These are phyloP conservation scores for Ceratocystis huliohia DNA, from an alignment of 2,329 filamentous ascomycete genomes.

Conservation along the genomic window DNA sequence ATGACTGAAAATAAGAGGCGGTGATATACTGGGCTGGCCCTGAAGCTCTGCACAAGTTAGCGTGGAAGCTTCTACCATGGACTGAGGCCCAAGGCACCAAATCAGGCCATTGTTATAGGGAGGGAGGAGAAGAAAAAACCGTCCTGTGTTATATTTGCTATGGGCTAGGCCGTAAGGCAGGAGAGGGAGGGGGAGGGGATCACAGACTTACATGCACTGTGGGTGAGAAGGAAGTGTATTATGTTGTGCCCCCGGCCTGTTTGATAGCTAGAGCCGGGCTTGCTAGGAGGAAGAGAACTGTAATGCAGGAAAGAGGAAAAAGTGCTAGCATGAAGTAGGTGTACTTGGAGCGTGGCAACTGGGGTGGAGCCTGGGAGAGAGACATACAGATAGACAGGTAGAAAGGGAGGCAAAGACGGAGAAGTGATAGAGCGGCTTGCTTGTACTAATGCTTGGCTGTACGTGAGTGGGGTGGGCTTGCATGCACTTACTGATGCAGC, in stretches of 20 bases:
- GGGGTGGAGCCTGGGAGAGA: background rate
- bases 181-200: background rate
- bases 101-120: background rate
- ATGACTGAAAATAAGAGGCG: slow-evolving; percentile 9
- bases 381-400: background rate
- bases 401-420: background rate
- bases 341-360: background rate
- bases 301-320: background rate
- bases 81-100: slow-evolving; percentile 1
- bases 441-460: background rate
- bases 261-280: background rate
- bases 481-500: background rate
- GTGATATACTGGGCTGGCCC: slow-evolving; percentile 1
- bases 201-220: background rate
- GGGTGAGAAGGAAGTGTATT: no score
- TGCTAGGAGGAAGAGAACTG: background rate
- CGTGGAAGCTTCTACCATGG: background rate
- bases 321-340: background rate
- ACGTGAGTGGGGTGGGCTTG: background rate
- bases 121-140: background rate
- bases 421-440: background rate
- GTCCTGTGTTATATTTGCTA: background rate
- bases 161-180: background rate
- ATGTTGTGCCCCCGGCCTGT: background rate
- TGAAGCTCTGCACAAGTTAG: background rate